Conservation (phyloP, 495 filamentous ascomycete genomes). For the Neurospora tetrasperma region DNA sequence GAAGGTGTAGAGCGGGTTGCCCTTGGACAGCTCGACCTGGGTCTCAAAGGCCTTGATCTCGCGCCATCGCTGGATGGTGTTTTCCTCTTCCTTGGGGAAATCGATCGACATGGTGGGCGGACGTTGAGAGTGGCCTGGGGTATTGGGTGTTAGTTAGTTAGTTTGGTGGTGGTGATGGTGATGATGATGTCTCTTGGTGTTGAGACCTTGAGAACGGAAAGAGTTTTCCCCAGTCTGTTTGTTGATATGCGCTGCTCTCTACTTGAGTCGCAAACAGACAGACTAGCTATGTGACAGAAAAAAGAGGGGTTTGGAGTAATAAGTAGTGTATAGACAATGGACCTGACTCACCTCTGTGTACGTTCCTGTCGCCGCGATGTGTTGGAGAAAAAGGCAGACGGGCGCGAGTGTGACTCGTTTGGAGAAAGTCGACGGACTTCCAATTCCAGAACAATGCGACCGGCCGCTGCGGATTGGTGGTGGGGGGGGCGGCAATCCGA, state of each 20-base stretch:
- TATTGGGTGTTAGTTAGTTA: neutral
- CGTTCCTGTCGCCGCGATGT: neutral
- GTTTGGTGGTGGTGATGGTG: neutral
- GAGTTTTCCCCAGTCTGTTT: neutral
- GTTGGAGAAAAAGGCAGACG: slow-evolving; percentile 6
- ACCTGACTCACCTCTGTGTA: neutral
- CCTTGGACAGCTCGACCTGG: slow-evolving; percentile 43
- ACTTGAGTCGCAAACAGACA: neutral
- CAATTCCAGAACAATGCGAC: neutral
- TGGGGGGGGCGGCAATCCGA: neutral
- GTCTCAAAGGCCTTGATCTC: slow-evolving; percentile 80
- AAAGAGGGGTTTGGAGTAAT: neutral
- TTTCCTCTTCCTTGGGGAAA: slow-evolving; percentile 85
- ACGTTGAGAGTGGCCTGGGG: neutral
- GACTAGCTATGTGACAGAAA: neutral
- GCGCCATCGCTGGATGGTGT: slow-evolving; percentile 69
- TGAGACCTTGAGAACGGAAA: neutral
- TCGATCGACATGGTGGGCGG: slow-evolving; percentile 63
- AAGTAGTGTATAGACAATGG: neutral
- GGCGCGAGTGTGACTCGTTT: slow-evolving; percentile 16
- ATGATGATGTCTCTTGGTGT: neutral
- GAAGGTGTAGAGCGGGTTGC: slow-evolving; percentile 67
- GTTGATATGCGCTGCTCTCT: neutral
- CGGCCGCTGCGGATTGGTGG: neutral
- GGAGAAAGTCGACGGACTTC: neutral